Percentiles rank a stretch among this genome's conserved stretches.
Conservation (phyloP, 2,329 filamentous ascomycete genomes). For the Emericellopsis cladophorae region DNA sequence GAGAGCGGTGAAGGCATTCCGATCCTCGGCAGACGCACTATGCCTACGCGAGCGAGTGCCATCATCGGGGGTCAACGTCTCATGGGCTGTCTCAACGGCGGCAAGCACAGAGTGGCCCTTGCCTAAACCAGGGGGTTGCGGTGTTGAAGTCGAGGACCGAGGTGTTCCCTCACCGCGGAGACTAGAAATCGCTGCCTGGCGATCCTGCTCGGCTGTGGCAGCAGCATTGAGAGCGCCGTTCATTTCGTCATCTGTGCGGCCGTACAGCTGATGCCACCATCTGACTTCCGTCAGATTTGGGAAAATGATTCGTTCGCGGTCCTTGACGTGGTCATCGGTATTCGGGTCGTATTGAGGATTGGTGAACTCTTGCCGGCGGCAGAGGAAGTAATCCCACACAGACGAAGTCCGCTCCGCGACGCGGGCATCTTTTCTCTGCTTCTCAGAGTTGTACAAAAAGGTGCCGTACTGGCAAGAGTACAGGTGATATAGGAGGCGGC, state of each 20-base stretch:
- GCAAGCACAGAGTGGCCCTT: conserved; percentile 41
- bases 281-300: conserved; percentile 65
- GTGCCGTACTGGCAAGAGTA: conserved; percentile 96
- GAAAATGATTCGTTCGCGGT: conserved; percentile 73
- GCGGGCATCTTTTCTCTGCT: conserved; percentile 61
- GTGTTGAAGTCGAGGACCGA: conserved; percentile 15
- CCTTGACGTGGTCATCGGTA: conserved; percentile 67
- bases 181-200: conserved; percentile 21
- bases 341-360: conserved; percentile 67
- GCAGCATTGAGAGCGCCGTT: conserved; percentile 53
- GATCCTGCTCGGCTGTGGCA: conserved; percentile 33
- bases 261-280: conserved; percentile 90
- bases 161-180: conserved; percentile 12
- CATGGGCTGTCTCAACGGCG: conserved; percentile 45
- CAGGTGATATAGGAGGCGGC: conserved; percentile 80
- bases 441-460: conserved; percentile 91
- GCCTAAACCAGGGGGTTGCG: conserved; percentile 22
- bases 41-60: conserved; percentile 24
- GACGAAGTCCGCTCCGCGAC: conserved; percentile 64
- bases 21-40: conserved; percentile 30
- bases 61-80: conserved; percentile 29
- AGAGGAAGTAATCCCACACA: conserved; percentile 93
- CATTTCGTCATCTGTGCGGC: conserved; percentile 83
- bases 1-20: conserved; percentile 30
- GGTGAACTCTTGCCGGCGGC: conserved; percentile 65